Evolutionary conservation across 2,329 filamentous ascomycete species (phyloP).

Genomic region (Amauroascus niger): DNA sequence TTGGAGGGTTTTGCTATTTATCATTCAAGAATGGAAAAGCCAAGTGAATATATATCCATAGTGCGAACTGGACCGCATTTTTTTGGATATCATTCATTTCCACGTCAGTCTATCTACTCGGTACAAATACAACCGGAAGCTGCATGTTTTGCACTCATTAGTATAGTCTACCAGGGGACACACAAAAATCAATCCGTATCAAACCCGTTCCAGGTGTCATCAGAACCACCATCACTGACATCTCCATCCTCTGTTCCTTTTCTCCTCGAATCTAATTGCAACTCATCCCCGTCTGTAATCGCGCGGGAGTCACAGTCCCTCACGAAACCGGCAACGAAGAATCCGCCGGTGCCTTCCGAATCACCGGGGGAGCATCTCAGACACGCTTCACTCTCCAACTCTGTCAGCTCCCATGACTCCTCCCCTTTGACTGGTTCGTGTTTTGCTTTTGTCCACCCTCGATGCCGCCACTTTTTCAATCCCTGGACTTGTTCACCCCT

Average conservation of each 20-base stretch:
- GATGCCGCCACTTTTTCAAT: constrained; percentile 63
- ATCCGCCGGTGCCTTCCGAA: constrained; percentile 78
- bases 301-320: constrained; percentile 37
- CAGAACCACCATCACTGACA: neutral
- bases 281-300: constrained; percentile 21
- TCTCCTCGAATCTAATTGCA: constrained; percentile 24
- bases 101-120: too few relatives aligned
- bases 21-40: too few relatives aligned
- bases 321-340: constrained; percentile 86
- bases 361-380: constrained; percentile 75
- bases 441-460: constrained; percentile 45
- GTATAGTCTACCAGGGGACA: too few relatives aligned
- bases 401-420: constrained; percentile 24
- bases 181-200: neutral
- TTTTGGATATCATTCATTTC: too few relatives aligned
- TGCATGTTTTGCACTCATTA: too few relatives aligned
- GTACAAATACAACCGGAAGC: too few relatives aligned
- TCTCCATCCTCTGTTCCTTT: constrained; percentile 14
- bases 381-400: constrained; percentile 56
- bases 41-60: too few relatives aligned
- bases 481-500: constrained; percentile 66
- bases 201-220: constrained; percentile 11
- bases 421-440: constrained; percentile 9
- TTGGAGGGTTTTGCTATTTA: too few relatives aligned
- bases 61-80: too few relatives aligned